Conservation (phyloP, 306 rosid species). For the Acacia crassicarpa region DNA sequence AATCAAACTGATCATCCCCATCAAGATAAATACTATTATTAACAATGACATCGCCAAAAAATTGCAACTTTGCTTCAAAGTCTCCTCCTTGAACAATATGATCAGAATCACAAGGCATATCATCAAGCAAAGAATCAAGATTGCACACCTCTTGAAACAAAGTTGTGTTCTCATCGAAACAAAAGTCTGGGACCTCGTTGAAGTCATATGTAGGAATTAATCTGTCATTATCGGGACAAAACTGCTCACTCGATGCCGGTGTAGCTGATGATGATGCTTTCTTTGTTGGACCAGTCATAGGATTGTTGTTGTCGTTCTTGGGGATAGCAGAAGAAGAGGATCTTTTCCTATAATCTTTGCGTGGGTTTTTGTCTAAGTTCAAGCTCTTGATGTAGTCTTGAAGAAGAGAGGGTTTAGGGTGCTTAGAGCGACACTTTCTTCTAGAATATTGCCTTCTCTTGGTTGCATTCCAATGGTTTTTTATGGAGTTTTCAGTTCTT, state of each 20-base stretch:
- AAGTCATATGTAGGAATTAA: constrained; percentile 47
- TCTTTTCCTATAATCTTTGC: constrained; percentile 43
- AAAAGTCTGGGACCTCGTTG: constrained; percentile 53
- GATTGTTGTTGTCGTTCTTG: background rate
- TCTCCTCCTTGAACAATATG: constrained; percentile 25
- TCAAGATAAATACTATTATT: background rate
- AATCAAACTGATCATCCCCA: constrained; percentile 21
- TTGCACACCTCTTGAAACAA: constrained; percentile 58
- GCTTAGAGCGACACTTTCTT: constrained; percentile 74
- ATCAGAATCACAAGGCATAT: constrained; percentile 37
- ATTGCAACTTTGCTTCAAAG: constrained; percentile 8
- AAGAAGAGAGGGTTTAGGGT: constrained; percentile 63
- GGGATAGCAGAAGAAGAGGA: background rate
- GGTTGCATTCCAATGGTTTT: constrained; percentile 97
- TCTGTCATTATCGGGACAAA: constrained; percentile 32
- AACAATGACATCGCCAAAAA: background rate
- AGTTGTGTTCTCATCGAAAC: constrained; percentile 45
- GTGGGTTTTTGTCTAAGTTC: constrained; percentile 55
- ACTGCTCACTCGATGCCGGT: background rate
- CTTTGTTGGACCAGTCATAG: background rate
- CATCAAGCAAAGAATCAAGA: constrained; percentile 69
- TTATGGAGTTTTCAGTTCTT: constrained; percentile 92
- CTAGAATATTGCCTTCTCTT: constrained; percentile 87
- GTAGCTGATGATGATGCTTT: constrained; percentile 13
- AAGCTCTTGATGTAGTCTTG: constrained; percentile 86